Percentiles rank a stretch among this genome's conserved stretches.
Evolutionary conservation across 2,329 filamentous ascomycete genomes (phyloP).

Genomic region (Karstenula rhodostoma): DNA sequence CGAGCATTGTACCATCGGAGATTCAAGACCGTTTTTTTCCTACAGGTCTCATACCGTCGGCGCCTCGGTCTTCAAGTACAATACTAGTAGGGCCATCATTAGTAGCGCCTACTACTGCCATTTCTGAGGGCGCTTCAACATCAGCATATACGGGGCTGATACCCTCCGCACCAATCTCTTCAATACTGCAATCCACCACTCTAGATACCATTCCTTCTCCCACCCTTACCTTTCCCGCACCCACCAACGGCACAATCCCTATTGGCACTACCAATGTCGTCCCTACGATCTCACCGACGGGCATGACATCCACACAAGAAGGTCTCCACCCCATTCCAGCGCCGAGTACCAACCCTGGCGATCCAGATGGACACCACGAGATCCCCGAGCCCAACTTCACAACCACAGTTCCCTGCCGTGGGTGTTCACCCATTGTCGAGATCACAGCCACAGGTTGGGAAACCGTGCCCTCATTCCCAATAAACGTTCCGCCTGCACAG

Average conservation of each 20-base stretch:
- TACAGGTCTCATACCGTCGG: slow-evolving; percentile 19
- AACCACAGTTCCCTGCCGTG: slow-evolving; percentile 34
- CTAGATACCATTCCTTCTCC: background rate
- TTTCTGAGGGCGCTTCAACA: background rate
- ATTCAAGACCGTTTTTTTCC: background rate
- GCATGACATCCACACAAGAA: slow-evolving; percentile 36
- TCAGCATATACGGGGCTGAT: slow-evolving; percentile 15
- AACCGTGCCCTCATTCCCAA: slow-evolving; percentile 14
- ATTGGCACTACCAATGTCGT: slow-evolving; percentile 17
- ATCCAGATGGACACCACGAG: slow-evolving; percentile 42
- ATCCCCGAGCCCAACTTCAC: slow-evolving; percentile 41
- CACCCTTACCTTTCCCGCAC: background rate
- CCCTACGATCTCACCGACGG: slow-evolving; percentile 7
- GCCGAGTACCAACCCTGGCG: slow-evolving; percentile 31
- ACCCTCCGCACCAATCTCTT: slow-evolving; percentile 18
- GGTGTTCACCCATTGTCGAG: slow-evolving; percentile 40
- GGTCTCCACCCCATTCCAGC: slow-evolving; percentile 34
- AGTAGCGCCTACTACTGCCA: slow-evolving; percentile 2
- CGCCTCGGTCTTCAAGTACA: slow-evolving; percentile 10
- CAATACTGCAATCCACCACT: slow-evolving; percentile 7
- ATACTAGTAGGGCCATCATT: slow-evolving; percentile 17
- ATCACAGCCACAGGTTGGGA: slow-evolving; percentile 36
- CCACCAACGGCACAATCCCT: background rate
- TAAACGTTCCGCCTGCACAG: slow-evolving; percentile 20
- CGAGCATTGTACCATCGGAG: background rate